A percentile compares a stretch with the other conserved stretches of the same genome.
phyloP scores from a whole-genome alignment of 345 rosid species.

The Iberis pinnata region DNA sequence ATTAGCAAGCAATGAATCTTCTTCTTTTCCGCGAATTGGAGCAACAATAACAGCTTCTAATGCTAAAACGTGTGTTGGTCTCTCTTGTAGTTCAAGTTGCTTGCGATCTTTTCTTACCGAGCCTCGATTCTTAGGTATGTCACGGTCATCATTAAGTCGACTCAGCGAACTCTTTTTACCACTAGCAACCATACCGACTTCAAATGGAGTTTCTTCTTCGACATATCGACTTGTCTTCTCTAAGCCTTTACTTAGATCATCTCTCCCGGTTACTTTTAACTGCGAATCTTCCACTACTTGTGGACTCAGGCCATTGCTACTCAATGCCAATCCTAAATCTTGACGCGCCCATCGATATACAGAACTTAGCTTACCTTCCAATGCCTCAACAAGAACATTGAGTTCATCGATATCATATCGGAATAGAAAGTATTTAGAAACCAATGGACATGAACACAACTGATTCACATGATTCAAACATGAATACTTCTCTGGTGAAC shows the following conservation, averaged over 20 bases:
- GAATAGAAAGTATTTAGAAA: constrained; percentile 65
- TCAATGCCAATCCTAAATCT: constrained; percentile 85
- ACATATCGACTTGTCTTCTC: constrained; percentile 32
- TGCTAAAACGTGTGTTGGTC: constrained; percentile 29
- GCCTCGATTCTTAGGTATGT: constrained; percentile 40
- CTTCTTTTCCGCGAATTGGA: constrained; percentile 26
- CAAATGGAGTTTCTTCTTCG: too few relatives aligned
- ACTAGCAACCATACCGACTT: constrained; percentile 29
- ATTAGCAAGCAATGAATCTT: constrained; percentile 32
- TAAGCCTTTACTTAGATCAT: constrained; percentile 24
- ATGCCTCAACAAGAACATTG: constrained; percentile 83
- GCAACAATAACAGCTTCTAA: constrained; percentile 20
- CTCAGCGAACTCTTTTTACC: constrained; percentile 33
- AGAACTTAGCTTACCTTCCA: constrained; percentile 93
- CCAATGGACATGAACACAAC: constrained; percentile 68
- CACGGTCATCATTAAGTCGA: constrained; percentile 46
- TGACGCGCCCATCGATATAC: constrained; percentile 93
- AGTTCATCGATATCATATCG: constrained; percentile 80
- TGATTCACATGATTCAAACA: constrained; percentile 88
- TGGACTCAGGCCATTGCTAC: constrained; percentile 35
- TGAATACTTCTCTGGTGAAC: constrained; percentile 83
- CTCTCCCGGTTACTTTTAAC: constrained; percentile 34
- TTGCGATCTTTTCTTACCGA: constrained; percentile 26
- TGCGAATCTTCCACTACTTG: constrained; percentile 36
- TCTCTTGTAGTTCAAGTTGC: constrained; percentile 14